Evolutionary conservation across 768 basidiomycete species (phyloP), one percentile per base, ranked within the genome.

Genomic region (Podaxis sp.): DNA sequence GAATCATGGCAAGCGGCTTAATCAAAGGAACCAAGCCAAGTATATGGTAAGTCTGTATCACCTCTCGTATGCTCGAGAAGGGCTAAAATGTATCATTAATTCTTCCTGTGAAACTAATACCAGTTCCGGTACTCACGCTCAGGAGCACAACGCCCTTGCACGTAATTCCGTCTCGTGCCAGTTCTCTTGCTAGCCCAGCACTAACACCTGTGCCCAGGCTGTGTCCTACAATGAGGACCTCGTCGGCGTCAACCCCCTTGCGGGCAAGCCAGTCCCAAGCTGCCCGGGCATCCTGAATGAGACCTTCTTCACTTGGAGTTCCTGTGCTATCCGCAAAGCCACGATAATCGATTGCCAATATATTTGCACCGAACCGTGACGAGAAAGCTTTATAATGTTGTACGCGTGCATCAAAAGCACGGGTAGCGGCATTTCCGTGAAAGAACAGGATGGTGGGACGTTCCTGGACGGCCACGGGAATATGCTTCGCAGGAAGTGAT

Each of bases 311-410:
- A 26, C 84, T 87, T 0, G 96, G 96, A 0, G 74, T 73, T 0
- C 94, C 93, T 1, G 84, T 82, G 59, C 93, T 96, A 70, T 98
- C 95, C 1, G 79, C 96, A 68, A 90, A 99, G 1, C 96, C 96
- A 54, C 96, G 86, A 72, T 98, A 99, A 75, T 99, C 96, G 38
- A 93, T 86, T 1, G 86, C 87, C 26, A 98, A 77, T 13, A 97
- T 88, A 72, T 96, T 96, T 20, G 84, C 84, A 17, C 78, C 77
- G 6, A 93, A 76, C 0, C 88, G 83, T 2, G 87, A 82, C 0
- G 90, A 81, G 69, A 89, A 88, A 0, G 83, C 80, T 17, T 80
- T 75, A 70, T 93, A 93, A 41, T 87, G 81, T 17, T 80, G 81
- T n/a, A 95, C 78, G 11, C 96, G 89, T 46, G 80, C 82, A 1